A percentile compares a stretch with the other conserved stretches of the same genome.
These are phyloP conservation scores for Colletotrichum sublineola DNA, from an alignment of 2,329 filamentous ascomycete species.

Conservation along the genomic window DNA sequence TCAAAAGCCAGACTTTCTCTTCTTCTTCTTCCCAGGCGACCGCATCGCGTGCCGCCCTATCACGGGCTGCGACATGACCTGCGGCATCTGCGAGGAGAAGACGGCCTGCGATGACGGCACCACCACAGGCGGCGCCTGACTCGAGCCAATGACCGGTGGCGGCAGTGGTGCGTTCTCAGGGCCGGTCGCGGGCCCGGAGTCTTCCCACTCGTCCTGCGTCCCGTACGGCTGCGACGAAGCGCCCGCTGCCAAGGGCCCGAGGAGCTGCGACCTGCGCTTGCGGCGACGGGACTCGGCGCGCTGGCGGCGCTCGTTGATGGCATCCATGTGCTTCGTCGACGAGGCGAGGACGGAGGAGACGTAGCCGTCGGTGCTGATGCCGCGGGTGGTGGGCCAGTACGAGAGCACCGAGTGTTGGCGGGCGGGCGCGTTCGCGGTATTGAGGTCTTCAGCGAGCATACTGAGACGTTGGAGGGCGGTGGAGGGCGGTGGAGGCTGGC, in stretches of 20 bases:
- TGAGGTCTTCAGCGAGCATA: constrained; percentile 36
- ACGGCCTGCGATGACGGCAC: constrained; percentile 28
- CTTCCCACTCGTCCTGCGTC: constrained; percentile 36
- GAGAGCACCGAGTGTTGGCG: constrained; percentile 49
- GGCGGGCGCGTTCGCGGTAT: constrained; percentile 7
- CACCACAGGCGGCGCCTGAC: constrained; percentile 29
- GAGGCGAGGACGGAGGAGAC: constrained; percentile 55
- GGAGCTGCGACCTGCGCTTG: constrained; percentile 35
- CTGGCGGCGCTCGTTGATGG: constrained; percentile 51
- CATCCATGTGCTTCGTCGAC: constrained; percentile 52
- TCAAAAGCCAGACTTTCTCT: constrained; percentile 39
- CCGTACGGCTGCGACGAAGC: constrained; percentile 23
- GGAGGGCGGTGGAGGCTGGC: not conserved
- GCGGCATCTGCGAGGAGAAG: constrained; percentile 46
- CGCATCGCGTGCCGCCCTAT: constrained; percentile 62
- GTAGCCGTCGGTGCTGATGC: constrained; percentile 52
- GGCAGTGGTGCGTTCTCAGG: not conserved
- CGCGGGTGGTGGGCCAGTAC: constrained; percentile 56
- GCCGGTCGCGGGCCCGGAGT: constrained; percentile 20
- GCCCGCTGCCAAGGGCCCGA: constrained; percentile 7
- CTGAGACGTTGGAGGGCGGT: constrained; percentile 41
- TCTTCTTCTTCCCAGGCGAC: constrained; percentile 53
- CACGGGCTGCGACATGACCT: constrained; percentile 61
- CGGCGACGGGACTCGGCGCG: constrained; percentile 47
- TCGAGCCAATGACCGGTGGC: constrained; percentile 20